These are phyloP conservation scores for Diplosphaera chodatii DNA, from an alignment of 139 green algal genomes.

Conservation along the genomic window DNA sequence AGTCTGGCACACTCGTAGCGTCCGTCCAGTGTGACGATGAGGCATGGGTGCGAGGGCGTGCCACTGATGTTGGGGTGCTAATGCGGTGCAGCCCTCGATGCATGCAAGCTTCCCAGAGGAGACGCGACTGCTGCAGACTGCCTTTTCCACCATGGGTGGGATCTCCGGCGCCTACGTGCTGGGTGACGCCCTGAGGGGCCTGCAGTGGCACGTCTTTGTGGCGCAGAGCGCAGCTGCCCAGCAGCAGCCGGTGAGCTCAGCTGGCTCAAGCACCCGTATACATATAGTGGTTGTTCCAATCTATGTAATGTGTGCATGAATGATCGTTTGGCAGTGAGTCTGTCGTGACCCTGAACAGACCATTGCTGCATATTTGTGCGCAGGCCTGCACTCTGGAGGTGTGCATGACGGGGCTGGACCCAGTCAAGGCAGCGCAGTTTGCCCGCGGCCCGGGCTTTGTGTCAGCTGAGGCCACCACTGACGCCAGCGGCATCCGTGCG, in stretches of 20 bases:
- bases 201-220: conserved; percentile 94
- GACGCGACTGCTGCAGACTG: conserved; percentile 9
- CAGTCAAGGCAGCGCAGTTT: conserved; percentile 62
- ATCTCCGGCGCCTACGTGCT: conserved; percentile 73
- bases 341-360: not conserved
- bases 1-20: too few relatives aligned
- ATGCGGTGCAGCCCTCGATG: conserved; percentile 8
- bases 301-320: too few relatives aligned
- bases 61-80: not conserved
- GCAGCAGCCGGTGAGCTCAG: conserved; percentile 1
- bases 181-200: conserved; percentile 64
- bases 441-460: conserved; percentile 61
- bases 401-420: conserved; percentile 90
- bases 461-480: conserved; percentile 46
- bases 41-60: not conserved
- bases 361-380: not conserved
- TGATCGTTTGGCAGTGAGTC: too few relatives aligned
- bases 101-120: conserved; percentile 16
- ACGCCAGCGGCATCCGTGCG: conserved; percentile 51
- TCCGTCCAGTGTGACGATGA: too few relatives aligned
- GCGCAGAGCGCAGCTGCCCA: conserved; percentile 22
- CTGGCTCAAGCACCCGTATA: too few relatives aligned
- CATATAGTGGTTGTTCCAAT: too few relatives aligned
- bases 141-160: conserved; percentile 65
- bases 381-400: conserved; percentile 84